Evolutionary conservation across 345 rosid genomes (phyloP).

Genomic region (Clarkia xantiana): DNA sequence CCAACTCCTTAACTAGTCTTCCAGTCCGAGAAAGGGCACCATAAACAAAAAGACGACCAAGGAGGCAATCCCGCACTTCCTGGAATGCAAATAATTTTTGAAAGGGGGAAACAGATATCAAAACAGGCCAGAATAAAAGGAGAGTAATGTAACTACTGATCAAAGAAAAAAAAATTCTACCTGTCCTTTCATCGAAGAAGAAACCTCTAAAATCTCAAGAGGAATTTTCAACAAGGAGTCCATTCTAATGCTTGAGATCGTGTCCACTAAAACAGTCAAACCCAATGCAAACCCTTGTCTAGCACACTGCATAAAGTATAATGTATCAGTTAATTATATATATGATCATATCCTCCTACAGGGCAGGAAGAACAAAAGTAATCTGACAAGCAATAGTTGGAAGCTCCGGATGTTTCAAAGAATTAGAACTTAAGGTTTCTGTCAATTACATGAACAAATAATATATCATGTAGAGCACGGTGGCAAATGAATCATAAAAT

Average conservation of each 20-base stretch:
- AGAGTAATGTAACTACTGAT: background rate
- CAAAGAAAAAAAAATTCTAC: slow-evolving; percentile 24
- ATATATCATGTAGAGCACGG: too few species aligned
- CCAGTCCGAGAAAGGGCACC: slow-evolving; percentile 78
- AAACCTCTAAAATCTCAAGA: slow-evolving; percentile 50
- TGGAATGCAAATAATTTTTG: slow-evolving; percentile 14
- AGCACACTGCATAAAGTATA: slow-evolving; percentile 46
- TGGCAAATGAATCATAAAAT: too few species aligned
- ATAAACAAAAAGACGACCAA: slow-evolving; percentile 80
- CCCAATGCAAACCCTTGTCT: slow-evolving; percentile 96
- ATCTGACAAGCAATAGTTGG: too few species aligned
- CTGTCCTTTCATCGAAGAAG: slow-evolving; percentile 93
- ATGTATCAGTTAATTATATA: too few species aligned
- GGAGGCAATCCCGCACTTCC: slow-evolving; percentile 83
- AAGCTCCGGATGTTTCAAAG: too few species aligned
- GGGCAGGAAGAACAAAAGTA: too few species aligned
- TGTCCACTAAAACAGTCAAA: slow-evolving; percentile 39
- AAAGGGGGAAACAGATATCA: background rate
- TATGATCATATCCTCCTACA: too few species aligned
- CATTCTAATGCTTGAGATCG: slow-evolving; percentile 44
- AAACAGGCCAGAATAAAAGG: slow-evolving; percentile 1
- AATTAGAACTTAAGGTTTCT: too few species aligned
- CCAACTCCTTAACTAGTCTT: slow-evolving; percentile 50
- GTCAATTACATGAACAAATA: too few species aligned
- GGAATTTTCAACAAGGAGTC: slow-evolving; percentile 65